Conservation (phyloP, 1,284 basidiomycete genomes). For the Pyrrhoderma lamaoense region DNA sequence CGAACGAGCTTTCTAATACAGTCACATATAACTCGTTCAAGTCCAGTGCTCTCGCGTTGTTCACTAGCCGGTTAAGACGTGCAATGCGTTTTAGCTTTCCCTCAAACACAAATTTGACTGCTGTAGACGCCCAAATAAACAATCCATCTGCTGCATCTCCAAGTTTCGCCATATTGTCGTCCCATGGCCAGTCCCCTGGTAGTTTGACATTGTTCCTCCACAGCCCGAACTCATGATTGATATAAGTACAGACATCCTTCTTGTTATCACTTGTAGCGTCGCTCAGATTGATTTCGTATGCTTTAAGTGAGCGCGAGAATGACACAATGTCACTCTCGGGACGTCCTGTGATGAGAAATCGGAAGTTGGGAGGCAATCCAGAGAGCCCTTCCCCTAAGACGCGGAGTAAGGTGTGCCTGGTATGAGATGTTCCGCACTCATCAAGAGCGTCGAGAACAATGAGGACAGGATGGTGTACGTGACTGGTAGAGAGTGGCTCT, state of each 20-base stretch:
- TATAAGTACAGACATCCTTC: too few species aligned
- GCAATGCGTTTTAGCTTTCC: background rate
- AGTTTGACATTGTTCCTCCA: background rate
- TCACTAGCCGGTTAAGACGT: background rate
- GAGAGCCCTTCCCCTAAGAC: background rate
- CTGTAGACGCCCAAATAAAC: constrained; percentile 4
- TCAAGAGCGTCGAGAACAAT: constrained; percentile 16
- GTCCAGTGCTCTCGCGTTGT: background rate
- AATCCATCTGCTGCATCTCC: constrained; percentile 17
- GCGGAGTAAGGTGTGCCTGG: background rate
- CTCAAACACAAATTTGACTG: background rate
- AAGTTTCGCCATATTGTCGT: constrained; percentile 19
- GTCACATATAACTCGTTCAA: background rate
- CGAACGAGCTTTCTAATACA: background rate
- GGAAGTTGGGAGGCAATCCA: background rate
- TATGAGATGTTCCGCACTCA: constrained; percentile 4
- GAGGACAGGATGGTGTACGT: background rate
- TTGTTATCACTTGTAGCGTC: too few species aligned
- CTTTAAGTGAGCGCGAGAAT: too few species aligned
- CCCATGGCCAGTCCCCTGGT: background rate
- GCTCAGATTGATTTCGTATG: too few species aligned
- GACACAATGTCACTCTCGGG: background rate
- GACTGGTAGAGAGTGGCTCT: background rate
- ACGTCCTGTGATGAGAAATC: background rate
- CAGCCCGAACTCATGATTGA: too few species aligned